Evolutionary conservation across 2,329 filamentous ascomycete species (phyloP), one percentile per base, ranked within the genome.

Genomic region (Boeremia exigua): DNA sequence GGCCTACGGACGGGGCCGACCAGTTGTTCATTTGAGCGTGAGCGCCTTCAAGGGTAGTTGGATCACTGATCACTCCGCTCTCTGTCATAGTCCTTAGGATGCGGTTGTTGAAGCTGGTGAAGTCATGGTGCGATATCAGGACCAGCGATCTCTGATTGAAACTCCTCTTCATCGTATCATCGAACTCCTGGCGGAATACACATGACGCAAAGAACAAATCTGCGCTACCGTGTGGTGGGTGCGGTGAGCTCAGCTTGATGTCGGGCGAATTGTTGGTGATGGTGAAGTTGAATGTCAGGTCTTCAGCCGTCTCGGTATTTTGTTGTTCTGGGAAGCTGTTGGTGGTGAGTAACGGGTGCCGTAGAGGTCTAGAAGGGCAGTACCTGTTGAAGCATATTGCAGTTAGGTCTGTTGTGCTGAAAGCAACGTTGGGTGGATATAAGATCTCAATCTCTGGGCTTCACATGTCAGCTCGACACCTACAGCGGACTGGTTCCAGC

Each of bases 261-360:
- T 89, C 86, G 3, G 87, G 87, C 8, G 76, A 78, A 59, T 75
- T 74, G 59, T 78, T 78, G 48, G 63, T 68, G 37, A 78, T 69
- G 44, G 72, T 70, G 58, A 77, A 78, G 55, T 76, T 72, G 64
- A 78, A 78, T 6, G 66, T 60, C 10, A 78, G 60, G 56, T 77
- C 75, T 40, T 74, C 71, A 11, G 67, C 67, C 0, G 72, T 75
- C 48, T 78, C 76, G 3, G 72, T 72, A 46, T 77, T 77, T 44
- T 78, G 75, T 44, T 77, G 73, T 54, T 78, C 76, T 3, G 76
- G 76, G 46, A 78, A 78, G 63, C 75, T 76, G 51, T 32, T 37
- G 7, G 39, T 15, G 29, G 12, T 70, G 55, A 68, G 61, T 53
- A 23, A n/a, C 9, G 12, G 25, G 8, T 1, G 36, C 10, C 9